These are phyloP conservation scores for Calonectria pseudoturangicola DNA, from an alignment of 2,329 filamentous ascomycete genomes.

Conservation along the genomic window DNA sequence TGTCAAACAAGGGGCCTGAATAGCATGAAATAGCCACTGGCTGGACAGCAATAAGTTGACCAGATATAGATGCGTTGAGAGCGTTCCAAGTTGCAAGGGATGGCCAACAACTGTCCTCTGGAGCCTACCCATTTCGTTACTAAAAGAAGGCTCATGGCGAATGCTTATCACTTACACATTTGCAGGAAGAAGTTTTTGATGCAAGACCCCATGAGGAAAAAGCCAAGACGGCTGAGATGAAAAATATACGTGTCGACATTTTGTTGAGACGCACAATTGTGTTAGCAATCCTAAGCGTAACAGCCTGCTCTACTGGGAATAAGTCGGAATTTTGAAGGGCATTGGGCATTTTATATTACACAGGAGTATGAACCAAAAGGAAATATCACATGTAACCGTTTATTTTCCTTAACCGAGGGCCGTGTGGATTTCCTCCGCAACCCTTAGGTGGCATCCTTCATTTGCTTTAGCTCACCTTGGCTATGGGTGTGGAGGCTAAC, in stretches of 20 bases:
- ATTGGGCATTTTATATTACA: neutral
- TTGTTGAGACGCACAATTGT: neutral
- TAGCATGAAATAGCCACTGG: slow-evolving; percentile 5
- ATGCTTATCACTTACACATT: neutral
- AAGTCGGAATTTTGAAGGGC: neutral
- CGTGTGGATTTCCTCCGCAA: too few species aligned
- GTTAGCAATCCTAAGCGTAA: neutral
- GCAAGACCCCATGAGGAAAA: too few species aligned
- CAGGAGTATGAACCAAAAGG: neutral
- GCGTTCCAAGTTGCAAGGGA: neutral
- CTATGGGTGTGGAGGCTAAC: neutral
- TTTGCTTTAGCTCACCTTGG: too few species aligned
- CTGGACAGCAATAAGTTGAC: neutral
- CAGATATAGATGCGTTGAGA: neutral
- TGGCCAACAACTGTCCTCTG: neutral
- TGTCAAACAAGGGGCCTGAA: neutral
- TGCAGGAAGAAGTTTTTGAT: too few species aligned
- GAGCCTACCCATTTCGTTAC: neutral
- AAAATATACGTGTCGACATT: neutral
- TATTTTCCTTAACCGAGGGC: too few species aligned
- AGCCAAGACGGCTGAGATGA: neutral
- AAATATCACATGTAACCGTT: too few species aligned
- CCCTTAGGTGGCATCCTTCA: too few species aligned
- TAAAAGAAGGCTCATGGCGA: neutral
- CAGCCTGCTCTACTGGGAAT: neutral